Base-by-base conservation (phyloP, 768 basidiomycete species). In the Tulasnella sp. region DNA sequence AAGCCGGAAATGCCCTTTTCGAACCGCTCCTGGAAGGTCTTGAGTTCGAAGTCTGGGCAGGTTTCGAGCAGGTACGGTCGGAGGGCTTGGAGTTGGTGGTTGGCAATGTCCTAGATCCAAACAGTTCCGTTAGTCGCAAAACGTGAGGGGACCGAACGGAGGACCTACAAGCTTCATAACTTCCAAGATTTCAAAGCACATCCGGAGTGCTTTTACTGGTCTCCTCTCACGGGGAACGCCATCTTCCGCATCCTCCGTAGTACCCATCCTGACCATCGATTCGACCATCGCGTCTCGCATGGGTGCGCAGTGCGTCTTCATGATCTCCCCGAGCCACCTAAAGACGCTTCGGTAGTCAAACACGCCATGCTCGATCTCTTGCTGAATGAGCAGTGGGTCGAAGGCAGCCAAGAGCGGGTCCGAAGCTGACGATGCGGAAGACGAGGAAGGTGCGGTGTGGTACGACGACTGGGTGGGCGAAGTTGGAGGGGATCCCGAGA, bases 81-180 rank as follows among this genome's bases (percentile, higher is more conserved):
- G n/a, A 97, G 89, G 44, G 94, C 93, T 84, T 96, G 93, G 44
- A 98, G 90, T 86, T 97, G 96, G 86, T 97, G 96, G 85, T 98
- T 98, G 40, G 96, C 96, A 82, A 98, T 96, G 85, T 98, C 96
- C 96, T 97, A 80, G 12, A 34, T 31, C 16, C 84, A 60, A 40
- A n/a, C 18, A 14, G 58, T 42, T 75, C 42, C 16, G 50, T 58
- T 76, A 76, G 54, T 54, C 72, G 20, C 72, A 73, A 7, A 2
- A 0, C 31, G 14, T 80, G 75, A 82, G 12, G 72, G 60, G 40
- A 40, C 41, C 2, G 24, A 11, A 79, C 28, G 31, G 50, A 82
- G 72, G 64, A 90, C 94, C 84, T 84, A 94, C 96, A 84, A 98
- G 89, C 89, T 97, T 97, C 96, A 98, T 97, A 81, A 97, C 90